Base-by-base conservation (phyloP, 352 stramenopile genomes). In the Globisporangium perplexum region DNA sequence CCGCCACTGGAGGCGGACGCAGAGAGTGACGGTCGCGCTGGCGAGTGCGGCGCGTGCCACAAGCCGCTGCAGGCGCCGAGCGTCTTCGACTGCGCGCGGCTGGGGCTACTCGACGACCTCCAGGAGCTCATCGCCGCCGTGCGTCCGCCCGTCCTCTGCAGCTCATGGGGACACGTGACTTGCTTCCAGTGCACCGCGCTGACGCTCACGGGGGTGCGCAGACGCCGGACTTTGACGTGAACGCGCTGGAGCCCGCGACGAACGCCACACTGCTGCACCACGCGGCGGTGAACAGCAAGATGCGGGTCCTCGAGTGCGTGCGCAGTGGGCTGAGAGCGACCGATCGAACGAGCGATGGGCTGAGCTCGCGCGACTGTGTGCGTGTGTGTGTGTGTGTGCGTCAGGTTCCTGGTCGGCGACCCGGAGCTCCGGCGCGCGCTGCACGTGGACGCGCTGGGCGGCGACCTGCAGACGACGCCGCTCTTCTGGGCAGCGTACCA, bases 241-340 rank as follows among this genome's bases (percentile, higher is more conserved):
- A 87, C 51, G 57, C 64, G 53, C 51, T 60, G 4, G 77, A 90
- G 44, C 48, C 66, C 57, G 47, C 59, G 14, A 72, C 77, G 23
- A 69, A 85, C 28, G 78, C 82, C 23, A 92, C 82, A 36, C 28
- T 92, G 44, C 62, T 92, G n/a, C 82, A 92, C 58, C 68, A 85
- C 56, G 82, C 82, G 20, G 76, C 77, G n/a, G 74, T 88, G 28
- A 90, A 85, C 67, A 85, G 71, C 59, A 88, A 88, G 59, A 89
- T 90, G 75, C 71, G 80, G 11, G 62, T 90, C 8, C 53, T 90
- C 23, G 78, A 90, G 75, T 92, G 62, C 26, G 66, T 43, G 20
- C 7, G 33, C 22, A 6, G 23, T 14, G 7, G 7, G 7, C 20
- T 33, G 35, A 14, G 10, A 22, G 10, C 28, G 28, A 31, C 6